Conservation (phyloP, 2,329 filamentous ascomycete species). For the Cladosporium sp. region DNA sequence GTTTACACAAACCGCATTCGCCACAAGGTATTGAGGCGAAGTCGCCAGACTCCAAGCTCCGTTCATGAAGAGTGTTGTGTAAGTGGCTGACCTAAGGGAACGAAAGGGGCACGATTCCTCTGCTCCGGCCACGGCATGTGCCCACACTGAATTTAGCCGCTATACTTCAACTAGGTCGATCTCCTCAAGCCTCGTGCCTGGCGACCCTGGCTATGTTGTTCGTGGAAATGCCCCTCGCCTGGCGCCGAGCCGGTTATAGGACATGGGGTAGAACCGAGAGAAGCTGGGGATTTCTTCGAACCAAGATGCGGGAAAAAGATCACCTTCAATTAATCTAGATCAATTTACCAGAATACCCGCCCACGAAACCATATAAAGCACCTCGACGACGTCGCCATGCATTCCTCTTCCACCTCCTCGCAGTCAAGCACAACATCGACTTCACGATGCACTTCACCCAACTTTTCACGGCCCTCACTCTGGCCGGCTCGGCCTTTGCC, state of each 20-base stretch:
- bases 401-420: not conserved
- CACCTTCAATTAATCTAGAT: slow-evolving; percentile 3
- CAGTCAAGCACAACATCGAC: not conserved
- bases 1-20: not conserved
- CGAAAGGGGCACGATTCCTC: not conserved
- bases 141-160: slow-evolving; percentile 6
- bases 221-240: slow-evolving; percentile 6
- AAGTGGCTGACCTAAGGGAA: not conserved
- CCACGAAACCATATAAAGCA: not conserved
- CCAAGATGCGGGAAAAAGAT: slow-evolving; percentile 9
- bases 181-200: slow-evolving; percentile 3
- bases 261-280: slow-evolving; percentile 6
- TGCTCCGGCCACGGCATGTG: not conserved
- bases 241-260: slow-evolving; percentile 12
- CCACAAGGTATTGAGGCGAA: not conserved
- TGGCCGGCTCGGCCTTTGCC: slow-evolving; percentile 9
- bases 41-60: no score
- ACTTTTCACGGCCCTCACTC: slow-evolving; percentile 2
- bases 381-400: not conserved
- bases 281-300: slow-evolving; percentile 6
- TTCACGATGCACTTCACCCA: slow-evolving; percentile 11
- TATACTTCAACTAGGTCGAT: not conserved
- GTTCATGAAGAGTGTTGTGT: not conserved
- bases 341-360: slow-evolving; percentile 13
- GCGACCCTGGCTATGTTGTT: not conserved